Evolutionary conservation across 1,284 basidiomycete species (phyloP), one percentile per base, ranked within the genome.

Genomic region (Tilletia setariae): DNA sequence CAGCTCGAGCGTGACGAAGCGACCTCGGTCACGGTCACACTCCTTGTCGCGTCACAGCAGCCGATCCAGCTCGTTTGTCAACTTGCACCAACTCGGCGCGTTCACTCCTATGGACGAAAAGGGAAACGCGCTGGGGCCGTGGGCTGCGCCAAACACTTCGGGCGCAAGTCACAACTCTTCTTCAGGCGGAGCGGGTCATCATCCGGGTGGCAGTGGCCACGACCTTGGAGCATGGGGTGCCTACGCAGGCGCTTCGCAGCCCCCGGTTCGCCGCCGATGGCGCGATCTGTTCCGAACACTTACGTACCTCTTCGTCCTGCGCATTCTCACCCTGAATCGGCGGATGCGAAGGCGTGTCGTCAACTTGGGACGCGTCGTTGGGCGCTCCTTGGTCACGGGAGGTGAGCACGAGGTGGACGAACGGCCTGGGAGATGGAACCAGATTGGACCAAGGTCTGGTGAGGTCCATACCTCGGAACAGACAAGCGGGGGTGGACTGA

Each of bases 201-300:
- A 71, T 71, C 6, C 65, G 67, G 28, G 70, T 68, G 66, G n/a
- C 35, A 28, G 46, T 11, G 9, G 49, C 13, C 16, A 32, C 9
- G 59, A 23, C 3, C 25, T 49, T 1, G 19, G 23, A 13, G 32
- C 42, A 13, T 63, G 25, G 40, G 67, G 68, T 63, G 43, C 43
- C 51, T 42, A 47, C 4, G 56, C 19, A 9, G 56, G 56, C 6
- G 19, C 69, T 9, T 63, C 70, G 43, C 75, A 77, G 19, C 66
- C 79, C 23, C 76, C 75, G 30, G 70, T 71, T 25, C 64, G 76
- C 1, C 67, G 78, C 1, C 65, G 79, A 7, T 80, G 80, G 66
- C 70, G 80, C 30, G 79, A 82, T 61, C 69, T 82, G 35, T 42
- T 82, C 30, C 74, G 80, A 1, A 82, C 80, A n/a, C 70, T 82